Conservation (phyloP, 345 rosid species). For the Eucalyptus globulus region DNA sequence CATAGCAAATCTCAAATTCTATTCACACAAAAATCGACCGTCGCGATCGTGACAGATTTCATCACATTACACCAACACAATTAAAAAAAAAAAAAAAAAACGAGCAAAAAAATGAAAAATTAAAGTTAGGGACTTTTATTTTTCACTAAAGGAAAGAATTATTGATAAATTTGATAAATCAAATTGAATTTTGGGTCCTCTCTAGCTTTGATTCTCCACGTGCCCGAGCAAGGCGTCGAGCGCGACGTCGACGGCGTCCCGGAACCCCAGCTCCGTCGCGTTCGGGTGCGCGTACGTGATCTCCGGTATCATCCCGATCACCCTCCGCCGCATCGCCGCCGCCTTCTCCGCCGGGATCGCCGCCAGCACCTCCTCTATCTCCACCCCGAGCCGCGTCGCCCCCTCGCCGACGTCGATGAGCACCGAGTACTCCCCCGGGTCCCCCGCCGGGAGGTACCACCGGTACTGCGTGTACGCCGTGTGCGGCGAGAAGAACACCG, state of each 20-base stretch:
- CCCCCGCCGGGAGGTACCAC: conserved; percentile 31
- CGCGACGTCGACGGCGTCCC: conserved; percentile 43
- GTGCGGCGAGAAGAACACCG: conserved; percentile 54
- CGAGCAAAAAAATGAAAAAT: background rate
- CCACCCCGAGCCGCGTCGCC: background rate
- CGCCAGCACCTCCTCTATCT: conserved; percentile 20
- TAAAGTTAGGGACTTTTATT: background rate
- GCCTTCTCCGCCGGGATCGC: conserved; percentile 9
- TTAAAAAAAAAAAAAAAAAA: background rate
- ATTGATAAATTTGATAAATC: background rate
- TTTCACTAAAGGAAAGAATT: background rate
- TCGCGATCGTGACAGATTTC: background rate
- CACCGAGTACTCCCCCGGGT: conserved; percentile 23
- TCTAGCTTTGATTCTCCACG: background rate
- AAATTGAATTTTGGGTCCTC: background rate
- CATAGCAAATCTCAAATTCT: background rate
- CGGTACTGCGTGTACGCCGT: conserved; percentile 48
- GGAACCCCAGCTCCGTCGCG: conserved; percentile 14
- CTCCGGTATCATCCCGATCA: conserved; percentile 30
- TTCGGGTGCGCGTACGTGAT: conserved; percentile 41
- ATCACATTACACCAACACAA: background rate
- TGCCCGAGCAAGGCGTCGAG: conserved; percentile 8
- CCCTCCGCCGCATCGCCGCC: conserved; percentile 11
- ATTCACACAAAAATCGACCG: background rate
- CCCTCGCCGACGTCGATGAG: conserved; percentile 6